Evolutionary conservation across 495 filamentous ascomycete genomes (phyloP), one percentile per base, ranked within the genome.

Genomic region (Trichocladium antarcticum): DNA sequence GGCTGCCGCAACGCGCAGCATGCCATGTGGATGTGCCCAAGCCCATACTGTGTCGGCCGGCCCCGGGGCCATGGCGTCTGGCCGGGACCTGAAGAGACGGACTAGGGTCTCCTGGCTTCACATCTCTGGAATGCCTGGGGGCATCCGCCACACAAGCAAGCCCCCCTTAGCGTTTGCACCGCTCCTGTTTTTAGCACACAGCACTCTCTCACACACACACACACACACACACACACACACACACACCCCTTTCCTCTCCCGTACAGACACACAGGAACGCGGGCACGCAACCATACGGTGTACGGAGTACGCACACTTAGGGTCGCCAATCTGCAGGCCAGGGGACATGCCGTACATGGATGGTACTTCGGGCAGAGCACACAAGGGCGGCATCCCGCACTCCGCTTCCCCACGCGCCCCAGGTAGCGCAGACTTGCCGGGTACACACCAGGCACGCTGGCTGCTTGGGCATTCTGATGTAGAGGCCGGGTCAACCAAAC

Each of bases 401-500:
- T 3, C 6, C 38, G 6, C 40, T 48, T 39, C 40, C 37, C 48
- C 45, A 49, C 22, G 49, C 46, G 49, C 36, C n/a, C 38, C 14
- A 42, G 37, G 53, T 46, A 21, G 45, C 29, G 57, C 50, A 57
- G 44, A 54, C 47, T 19, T 7, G 34, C 43, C 16, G 17, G 42
- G 45, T 35, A 59, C 49, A 34, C 21, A 29, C 38, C 9, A 32
- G 45, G 40, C 49, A 55, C 22, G 47, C 41, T 50, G 47, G 32
- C 47, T 44, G 34, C 42, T 37, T 17, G 21, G 29, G 40, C 44
- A 36, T 49, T 22, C 37, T 31, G 19, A 50, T 41, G 57, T 47
- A 50, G 39, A 49, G 27, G 35, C 49, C 53, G 37, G 38, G 53
- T 51, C 47, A 27, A 54, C 53, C 57, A 57, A 54, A 56, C 54